Conservation (phyloP, 345 rosid genomes). For the Populus davidiana region DNA sequence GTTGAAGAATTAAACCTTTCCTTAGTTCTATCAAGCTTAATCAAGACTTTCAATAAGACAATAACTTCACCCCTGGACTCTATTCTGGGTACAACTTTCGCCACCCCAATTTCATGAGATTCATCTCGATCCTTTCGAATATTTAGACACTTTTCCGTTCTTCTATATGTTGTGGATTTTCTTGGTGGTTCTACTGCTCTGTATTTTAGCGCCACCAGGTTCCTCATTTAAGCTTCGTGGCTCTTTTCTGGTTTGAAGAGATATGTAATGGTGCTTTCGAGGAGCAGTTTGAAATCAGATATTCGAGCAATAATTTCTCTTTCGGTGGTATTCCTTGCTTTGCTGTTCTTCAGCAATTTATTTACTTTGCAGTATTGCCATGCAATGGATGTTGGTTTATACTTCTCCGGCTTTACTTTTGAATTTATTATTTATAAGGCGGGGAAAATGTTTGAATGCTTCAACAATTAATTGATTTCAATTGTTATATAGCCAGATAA, state of each 20-base stretch:
- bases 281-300: not conserved
- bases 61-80: constrained; percentile 22
- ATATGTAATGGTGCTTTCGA: not conserved
- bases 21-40: constrained; percentile 10
- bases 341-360: not conserved
- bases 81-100: constrained; percentile 10
- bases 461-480: not conserved
- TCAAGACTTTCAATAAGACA: constrained; percentile 25
- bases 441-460: not conserved
- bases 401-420: not conserved
- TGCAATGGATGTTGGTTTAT: not conserved
- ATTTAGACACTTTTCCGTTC: not conserved
- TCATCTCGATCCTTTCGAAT: not conserved
- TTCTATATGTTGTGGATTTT: constrained; percentile 14
- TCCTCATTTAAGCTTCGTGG: not conserved
- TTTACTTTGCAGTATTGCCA: not conserved
- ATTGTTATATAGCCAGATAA: not conserved
- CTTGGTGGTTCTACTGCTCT: constrained; percentile 13
- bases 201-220: not conserved
- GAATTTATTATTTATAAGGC: not conserved
- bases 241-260: not conserved
- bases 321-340: not conserved
- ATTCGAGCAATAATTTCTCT: not conserved
- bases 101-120: constrained; percentile 2
- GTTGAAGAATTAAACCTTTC: constrained; percentile 37